A percentile compares a stretch with the other conserved stretches of the same genome.
Conservation (phyloP, 2,329 filamentous ascomycete species). For the Penicillium sp. region DNA sequence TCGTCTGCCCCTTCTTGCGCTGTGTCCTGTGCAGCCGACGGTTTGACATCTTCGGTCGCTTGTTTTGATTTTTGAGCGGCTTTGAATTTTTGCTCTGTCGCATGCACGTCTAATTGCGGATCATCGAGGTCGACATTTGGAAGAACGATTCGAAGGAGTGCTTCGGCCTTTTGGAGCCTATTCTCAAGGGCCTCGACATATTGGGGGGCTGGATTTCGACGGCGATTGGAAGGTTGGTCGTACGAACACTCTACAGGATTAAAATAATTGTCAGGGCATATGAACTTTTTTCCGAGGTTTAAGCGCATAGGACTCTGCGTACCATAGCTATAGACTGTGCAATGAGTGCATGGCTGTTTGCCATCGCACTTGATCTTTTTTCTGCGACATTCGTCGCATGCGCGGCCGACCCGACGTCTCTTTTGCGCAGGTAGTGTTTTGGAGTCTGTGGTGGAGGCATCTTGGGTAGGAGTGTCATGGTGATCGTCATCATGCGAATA, state of each 20-base stretch:
- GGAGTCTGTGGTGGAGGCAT: constrained; percentile 20
- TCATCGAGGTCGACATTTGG: constrained; percentile 80
- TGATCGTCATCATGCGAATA: constrained; percentile 15
- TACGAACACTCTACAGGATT: constrained; percentile 70
- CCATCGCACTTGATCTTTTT: constrained; percentile 86
- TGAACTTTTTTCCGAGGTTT: neutral
- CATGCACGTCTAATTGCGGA: constrained; percentile 66
- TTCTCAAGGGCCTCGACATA: constrained; percentile 84
- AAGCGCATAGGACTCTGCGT: constrained; percentile 25
- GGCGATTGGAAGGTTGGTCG: constrained; percentile 84
- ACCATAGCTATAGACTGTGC: constrained; percentile 98
- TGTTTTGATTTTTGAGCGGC: constrained; percentile 35
- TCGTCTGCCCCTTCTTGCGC: constrained; percentile 50
- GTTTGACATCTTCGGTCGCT: constrained; percentile 11
- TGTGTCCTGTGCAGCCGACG: constrained; percentile 18
- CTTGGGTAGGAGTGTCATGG: constrained; percentile 14
- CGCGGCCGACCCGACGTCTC: constrained; percentile 66
- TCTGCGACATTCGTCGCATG: constrained; percentile 71
- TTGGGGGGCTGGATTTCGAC: constrained; percentile 81
- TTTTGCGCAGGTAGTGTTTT: constrained; percentile 57
- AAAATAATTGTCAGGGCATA: constrained; percentile 12
- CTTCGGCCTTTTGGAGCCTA: constrained; percentile 72
- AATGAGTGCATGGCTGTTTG: constrained; percentile 85
- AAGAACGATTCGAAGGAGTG: constrained; percentile 66
- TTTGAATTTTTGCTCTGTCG: constrained; percentile 57